These are phyloP conservation scores for Aspergillus conjunctus DNA, from an alignment of 495 filamentous ascomycete species.

Conservation along the genomic window DNA sequence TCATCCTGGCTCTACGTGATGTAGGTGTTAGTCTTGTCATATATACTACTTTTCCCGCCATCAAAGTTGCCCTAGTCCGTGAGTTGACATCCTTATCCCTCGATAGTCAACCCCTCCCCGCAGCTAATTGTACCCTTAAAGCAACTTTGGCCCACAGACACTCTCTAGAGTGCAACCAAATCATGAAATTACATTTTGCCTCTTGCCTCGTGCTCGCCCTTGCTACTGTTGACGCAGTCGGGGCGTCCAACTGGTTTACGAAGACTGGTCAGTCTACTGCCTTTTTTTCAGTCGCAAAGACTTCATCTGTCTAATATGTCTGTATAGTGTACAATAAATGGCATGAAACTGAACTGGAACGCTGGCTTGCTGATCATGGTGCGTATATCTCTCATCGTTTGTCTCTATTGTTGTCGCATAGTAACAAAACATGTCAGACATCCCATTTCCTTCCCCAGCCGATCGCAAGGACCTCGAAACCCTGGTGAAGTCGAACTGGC, in stretches of 20 bases:
- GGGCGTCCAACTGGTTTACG: slow-evolving; percentile 77
- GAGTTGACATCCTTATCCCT: too few relatives aligned
- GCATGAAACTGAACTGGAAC: slow-evolving; percentile 96
- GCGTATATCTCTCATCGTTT: not conserved
- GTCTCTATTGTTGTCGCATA: not conserved
- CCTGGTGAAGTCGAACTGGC: slow-evolving; percentile 87
- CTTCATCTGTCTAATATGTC: slow-evolving; percentile 1
- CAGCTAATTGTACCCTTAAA: slow-evolving; percentile 1
- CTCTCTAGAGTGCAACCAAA: slow-evolving; percentile 20
- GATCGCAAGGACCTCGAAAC: slow-evolving; percentile 85
- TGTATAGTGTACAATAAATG: slow-evolving; percentile 91
- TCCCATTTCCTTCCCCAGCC: slow-evolving; percentile 82
- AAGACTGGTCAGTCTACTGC: slow-evolving; percentile 69
- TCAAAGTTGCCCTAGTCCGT: too few relatives aligned
- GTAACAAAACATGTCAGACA: slow-evolving; percentile 49
- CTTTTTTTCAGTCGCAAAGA: not conserved
- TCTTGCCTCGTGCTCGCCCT: slow-evolving; percentile 70
- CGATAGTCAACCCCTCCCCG: too few relatives aligned
- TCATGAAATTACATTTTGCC: slow-evolving; percentile 74
- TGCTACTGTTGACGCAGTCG: slow-evolving; percentile 62
- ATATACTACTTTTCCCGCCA: too few relatives aligned
- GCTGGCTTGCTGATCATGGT: slow-evolving; percentile 91
- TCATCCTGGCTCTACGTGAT: not conserved
- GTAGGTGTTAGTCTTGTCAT: not conserved
- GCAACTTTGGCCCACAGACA: not conserved